Conservation (phyloP, 768 basidiomycete genomes). For the Sutorius australiensis region DNA sequence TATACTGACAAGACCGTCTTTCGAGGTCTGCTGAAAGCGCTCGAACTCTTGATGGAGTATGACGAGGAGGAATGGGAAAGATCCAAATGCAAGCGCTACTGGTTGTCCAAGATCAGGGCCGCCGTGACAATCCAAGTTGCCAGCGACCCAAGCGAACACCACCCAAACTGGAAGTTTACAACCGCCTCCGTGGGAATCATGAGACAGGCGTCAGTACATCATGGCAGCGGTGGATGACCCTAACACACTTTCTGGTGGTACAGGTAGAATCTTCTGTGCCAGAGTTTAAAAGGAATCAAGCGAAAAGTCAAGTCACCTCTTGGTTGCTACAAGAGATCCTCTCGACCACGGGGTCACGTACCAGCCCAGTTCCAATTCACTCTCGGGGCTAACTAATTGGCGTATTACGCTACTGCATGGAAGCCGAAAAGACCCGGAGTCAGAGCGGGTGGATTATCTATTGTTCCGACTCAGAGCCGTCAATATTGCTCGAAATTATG, state of each 20-base stretch:
- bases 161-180: slow-evolving; percentile 7
- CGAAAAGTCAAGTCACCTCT: not conserved
- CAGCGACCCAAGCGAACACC: slow-evolving; percentile 1
- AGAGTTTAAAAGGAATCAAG: not conserved
- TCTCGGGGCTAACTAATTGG: not conserved
- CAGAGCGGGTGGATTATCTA: not conserved
- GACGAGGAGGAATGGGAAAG: not conserved
- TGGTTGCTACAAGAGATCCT: too few species aligned
- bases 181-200: slow-evolving; percentile 7
- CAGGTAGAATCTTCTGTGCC: not conserved
- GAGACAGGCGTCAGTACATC: too few species aligned
- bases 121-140: not conserved
- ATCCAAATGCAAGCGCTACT: too few species aligned
- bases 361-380: not conserved
- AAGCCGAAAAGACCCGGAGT: not conserved
- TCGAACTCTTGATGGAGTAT: not conserved
- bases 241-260: not conserved
- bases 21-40: slow-evolving; percentile 10
- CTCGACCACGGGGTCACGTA: not conserved
- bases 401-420: not conserved
- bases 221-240: too few species aligned
- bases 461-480: not conserved
- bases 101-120: not conserved
- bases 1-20: slow-evolving; percentile 25
- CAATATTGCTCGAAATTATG: not conserved